A percentile compares a stretch with the other conserved stretches of the same genome.
These are phyloP conservation scores for Geranomyces variabilis DNA, from an alignment of 192 early-diverging fungal genomes.

Conservation along the genomic window DNA sequence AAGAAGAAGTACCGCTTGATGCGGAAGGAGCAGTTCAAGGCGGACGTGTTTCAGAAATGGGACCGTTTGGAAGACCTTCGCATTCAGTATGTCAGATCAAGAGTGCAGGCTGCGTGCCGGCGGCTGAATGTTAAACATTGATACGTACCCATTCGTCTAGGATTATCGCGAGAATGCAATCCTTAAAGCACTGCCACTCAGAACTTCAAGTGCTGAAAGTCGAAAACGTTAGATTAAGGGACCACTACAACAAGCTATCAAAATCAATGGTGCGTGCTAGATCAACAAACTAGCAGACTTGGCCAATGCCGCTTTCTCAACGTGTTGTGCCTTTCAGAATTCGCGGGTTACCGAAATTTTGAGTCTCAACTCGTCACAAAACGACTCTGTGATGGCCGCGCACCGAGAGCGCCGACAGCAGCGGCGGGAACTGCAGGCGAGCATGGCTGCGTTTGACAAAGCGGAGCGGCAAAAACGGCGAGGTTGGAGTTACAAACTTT, in stretches of 20 bases:
- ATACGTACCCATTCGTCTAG: not conserved
- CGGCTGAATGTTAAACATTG: not conserved
- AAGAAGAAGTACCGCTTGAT: constrained; percentile 15
- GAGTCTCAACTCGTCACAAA: not conserved
- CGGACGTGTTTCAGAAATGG: constrained; percentile 17
- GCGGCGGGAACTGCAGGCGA: not conserved
- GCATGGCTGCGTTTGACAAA: constrained; percentile 11
- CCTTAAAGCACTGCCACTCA: constrained; percentile 16
- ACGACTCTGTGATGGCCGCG: not conserved
- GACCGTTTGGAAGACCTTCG: constrained; percentile 21
- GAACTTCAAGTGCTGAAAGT: constrained; percentile 17
- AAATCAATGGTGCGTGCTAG: not conserved
- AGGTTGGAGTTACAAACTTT: not conserved
- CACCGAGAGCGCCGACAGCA: constrained; percentile 6
- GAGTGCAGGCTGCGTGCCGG: no score
- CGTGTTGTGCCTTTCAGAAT: not conserved
- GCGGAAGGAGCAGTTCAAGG: constrained; percentile 8
- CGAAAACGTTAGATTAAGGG: constrained; percentile 5
- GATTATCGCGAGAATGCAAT: constrained; percentile 23
- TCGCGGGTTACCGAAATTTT: constrained; percentile 11
- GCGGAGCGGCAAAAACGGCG: not conserved
- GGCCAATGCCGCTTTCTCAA: not conserved
- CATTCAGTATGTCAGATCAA: constrained; percentile 23
- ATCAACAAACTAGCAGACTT: not conserved
- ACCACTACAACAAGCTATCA: constrained; percentile 1